Conservation (phyloP, 1,284 basidiomycete genomes). For the Blastosporella zonata region DNA sequence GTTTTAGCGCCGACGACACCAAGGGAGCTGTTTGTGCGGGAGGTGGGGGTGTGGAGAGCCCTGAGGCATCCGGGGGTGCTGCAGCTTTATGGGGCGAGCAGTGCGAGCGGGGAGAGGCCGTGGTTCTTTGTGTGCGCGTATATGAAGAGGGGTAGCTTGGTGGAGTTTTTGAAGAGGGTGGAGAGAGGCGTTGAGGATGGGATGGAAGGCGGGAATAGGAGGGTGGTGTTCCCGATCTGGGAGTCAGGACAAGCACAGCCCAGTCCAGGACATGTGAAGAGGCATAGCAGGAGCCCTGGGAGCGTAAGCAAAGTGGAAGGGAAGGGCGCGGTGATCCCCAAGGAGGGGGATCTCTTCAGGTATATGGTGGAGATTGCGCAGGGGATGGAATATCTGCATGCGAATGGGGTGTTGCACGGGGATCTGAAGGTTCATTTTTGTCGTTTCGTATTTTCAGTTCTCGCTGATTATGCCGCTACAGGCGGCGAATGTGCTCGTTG, state of each 20-base stretch:
- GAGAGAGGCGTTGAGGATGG: slow-evolving; percentile 14
- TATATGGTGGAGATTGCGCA: slow-evolving; percentile 70
- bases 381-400: slow-evolving; percentile 76
- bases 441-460: slow-evolving; percentile 5
- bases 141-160: slow-evolving; percentile 44
- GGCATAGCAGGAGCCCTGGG: neutral
- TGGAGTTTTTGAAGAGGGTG: slow-evolving; percentile 36
- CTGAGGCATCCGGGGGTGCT: slow-evolving; percentile 54
- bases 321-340: too few relatives aligned
- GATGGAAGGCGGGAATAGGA: slow-evolving; percentile 5
- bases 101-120: slow-evolving; percentile 51
- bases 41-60: slow-evolving; percentile 50
- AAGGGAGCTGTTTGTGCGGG: slow-evolving; percentile 46
- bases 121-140: slow-evolving; percentile 74
- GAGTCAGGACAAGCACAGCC: slow-evolving; percentile 3
- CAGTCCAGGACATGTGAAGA: neutral
- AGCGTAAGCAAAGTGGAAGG: neutral
- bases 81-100: slow-evolving; percentile 58
- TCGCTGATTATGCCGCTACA: slow-evolving; percentile 24
- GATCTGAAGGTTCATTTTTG: slow-evolving; percentile 58
- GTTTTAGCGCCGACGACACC: slow-evolving; percentile 48
- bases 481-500: slow-evolving; percentile 73
- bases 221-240: slow-evolving; percentile 16
- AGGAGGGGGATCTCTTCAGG: slow-evolving; percentile 46
- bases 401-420: slow-evolving; percentile 63